These are phyloP conservation scores for Fusarium papillatum DNA, from an alignment of 2,329 filamentous ascomycete species.

Conservation along the genomic window DNA sequence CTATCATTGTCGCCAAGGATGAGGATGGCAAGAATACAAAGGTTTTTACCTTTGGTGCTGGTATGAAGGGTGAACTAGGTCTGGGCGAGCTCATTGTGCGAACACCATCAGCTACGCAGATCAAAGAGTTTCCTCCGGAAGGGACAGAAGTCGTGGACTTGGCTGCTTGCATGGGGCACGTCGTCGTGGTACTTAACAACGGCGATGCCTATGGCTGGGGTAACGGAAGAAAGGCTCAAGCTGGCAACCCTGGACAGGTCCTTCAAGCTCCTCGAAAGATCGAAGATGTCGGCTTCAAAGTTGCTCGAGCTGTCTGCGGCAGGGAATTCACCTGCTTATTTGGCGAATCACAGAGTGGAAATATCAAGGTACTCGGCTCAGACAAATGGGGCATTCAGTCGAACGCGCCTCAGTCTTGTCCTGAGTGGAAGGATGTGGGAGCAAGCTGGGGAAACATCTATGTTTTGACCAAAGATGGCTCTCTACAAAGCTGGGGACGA, in stretches of 20 bases:
- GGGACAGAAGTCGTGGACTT: slow-evolving; percentile 73
- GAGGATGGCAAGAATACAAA: slow-evolving; percentile 55
- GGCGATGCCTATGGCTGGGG: slow-evolving; percentile 93
- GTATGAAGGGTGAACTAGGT: slow-evolving; percentile 80
- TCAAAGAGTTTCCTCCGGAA: slow-evolving; percentile 75
- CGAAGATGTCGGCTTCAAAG: slow-evolving; percentile 70
- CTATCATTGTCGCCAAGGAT: slow-evolving; percentile 70
- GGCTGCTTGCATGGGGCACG: slow-evolving; percentile 83
- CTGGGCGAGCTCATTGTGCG: slow-evolving; percentile 67
- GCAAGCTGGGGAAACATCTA: slow-evolving; percentile 90
- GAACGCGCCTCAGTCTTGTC: slow-evolving; percentile 64
- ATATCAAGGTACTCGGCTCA: slow-evolving; percentile 77
- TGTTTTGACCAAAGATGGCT: slow-evolving; percentile 72
- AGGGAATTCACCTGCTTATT: slow-evolving; percentile 88
- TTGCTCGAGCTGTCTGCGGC: slow-evolving; percentile 79
- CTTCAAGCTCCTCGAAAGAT: slow-evolving; percentile 74
- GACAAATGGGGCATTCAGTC: slow-evolving; percentile 80
- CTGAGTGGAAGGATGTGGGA: slow-evolving; percentile 75
- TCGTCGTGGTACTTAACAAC: slow-evolving; percentile 78
- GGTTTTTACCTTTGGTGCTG: slow-evolving; percentile 76
- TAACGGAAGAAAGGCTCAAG: slow-evolving; percentile 85
- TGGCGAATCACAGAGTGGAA: slow-evolving; percentile 65
- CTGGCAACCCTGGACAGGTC: slow-evolving; percentile 71
- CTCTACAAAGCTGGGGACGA: slow-evolving; percentile 82
- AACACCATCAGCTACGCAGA: slow-evolving; percentile 59